Evolutionary conservation across 345 rosid genomes (phyloP), one percentile per base, ranked within the genome.

Genomic region (Cardamine chenopodiifolia): DNA sequence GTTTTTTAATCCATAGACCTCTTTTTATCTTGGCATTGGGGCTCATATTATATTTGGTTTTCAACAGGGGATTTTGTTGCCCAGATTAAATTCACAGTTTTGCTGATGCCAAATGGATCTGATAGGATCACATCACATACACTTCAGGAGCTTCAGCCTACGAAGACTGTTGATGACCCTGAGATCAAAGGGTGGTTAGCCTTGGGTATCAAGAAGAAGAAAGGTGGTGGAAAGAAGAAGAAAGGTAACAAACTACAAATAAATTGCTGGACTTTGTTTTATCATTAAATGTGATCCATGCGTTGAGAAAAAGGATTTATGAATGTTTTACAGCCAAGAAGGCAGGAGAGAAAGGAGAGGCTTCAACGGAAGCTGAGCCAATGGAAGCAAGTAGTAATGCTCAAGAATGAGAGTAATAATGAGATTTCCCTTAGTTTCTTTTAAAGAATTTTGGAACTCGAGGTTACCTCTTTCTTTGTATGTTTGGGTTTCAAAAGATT

Each of bases 191-290:
- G 91, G 3, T 96, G 98, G 99, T 82, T 96, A 67, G 90, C 99
- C 57, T 80, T 96, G 86, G 96, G 91, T 40, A 85, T 85, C 37
- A 96, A 90, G 75, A 87, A 93, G 59, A 96, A 96, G 87, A 96
- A 90, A 40, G 97, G 97, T 68, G 99, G 98, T 62, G 99, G 98
- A 71, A 92, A 90, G 87, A 96, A 90, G 87, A 96, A 96, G 89
- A 96, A 96, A 88, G 99, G 97, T 89, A 76, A 31, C 22, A 25
- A 57, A 18, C 2, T 35, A 0, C 0, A 40, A 19, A 7, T 15
- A 35, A 71, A 26, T 23, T 44, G 9, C 1, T 45, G 8, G 25
- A 13, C 26, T 19, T 20, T 18, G 3, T 45, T 45, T 17, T 15
- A 17, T 0, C 50, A n/a, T n/a, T 45, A 7, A 1, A 7, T 17